A percentile compares a stretch with the other conserved stretches of the same genome.
Evolutionary conservation across 2,329 filamentous ascomycete genomes (phyloP).

Genomic region (Aspergillus quadricinctus): DNA sequence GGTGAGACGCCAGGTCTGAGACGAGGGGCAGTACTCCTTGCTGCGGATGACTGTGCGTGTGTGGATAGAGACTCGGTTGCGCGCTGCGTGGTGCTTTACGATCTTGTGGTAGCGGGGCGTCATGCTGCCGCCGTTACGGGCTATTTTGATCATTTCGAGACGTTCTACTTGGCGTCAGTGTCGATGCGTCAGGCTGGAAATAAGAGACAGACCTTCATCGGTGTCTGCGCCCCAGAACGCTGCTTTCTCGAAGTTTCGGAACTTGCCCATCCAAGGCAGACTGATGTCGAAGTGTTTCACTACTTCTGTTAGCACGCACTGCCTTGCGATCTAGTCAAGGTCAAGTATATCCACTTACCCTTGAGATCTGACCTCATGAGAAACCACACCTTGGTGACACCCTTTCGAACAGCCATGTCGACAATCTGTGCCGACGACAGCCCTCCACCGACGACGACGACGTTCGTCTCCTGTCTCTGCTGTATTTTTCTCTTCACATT

Average conservation of each 20-base stretch:
- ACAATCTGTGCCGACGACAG: constrained; percentile 71
- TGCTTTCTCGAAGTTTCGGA: constrained; percentile 71
- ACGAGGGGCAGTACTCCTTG: constrained; percentile 47
- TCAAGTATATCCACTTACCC: constrained; percentile 37
- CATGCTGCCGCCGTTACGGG: constrained; percentile 72
- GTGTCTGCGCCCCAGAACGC: constrained; percentile 72
- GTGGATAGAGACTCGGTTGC: constrained; percentile 52
- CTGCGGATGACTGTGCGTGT: constrained; percentile 54
- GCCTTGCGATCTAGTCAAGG: too few relatives aligned
- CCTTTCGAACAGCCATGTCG: constrained; percentile 60
- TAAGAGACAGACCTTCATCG: constrained; percentile 47
- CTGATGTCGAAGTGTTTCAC: constrained; percentile 76
- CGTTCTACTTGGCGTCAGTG: constrained; percentile 47
- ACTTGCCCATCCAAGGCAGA: constrained; percentile 77
- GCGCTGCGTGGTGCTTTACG: constrained; percentile 56
- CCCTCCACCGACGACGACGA: constrained; percentile 71
- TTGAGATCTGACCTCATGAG: constrained; percentile 57
- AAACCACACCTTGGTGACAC: constrained; percentile 65
- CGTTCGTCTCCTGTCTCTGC: constrained; percentile 50
- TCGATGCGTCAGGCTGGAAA: neutral
- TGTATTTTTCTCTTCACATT: constrained; percentile 52
- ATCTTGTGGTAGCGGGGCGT: constrained; percentile 64
- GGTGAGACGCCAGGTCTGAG: constrained; percentile 49
- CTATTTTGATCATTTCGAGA: constrained; percentile 59
- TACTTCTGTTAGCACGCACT: neutral